A percentile compares a stretch with the other conserved stretches of the same genome.
Conservation (phyloP, 176 grass and related monocot species). For the Phoenix dactylifera region DNA sequence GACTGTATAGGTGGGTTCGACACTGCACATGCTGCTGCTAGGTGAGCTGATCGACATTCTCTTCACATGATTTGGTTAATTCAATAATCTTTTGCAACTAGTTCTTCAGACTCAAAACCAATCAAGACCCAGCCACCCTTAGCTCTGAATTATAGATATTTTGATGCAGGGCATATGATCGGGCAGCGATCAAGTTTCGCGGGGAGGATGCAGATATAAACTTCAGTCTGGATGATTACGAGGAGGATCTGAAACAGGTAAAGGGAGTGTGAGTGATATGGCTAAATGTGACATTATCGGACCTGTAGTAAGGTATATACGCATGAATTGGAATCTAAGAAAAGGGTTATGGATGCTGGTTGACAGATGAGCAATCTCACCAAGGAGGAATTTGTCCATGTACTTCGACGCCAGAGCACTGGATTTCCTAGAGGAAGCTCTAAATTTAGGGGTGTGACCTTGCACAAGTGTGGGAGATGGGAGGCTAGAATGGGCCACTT, state of each 20-base stretch:
- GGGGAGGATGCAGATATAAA: conserved; percentile 51
- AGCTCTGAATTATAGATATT: background rate
- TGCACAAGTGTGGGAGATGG: conserved; percentile 79
- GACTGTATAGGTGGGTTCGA: conserved; percentile 40
- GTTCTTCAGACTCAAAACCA: no score
- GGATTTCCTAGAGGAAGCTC: conserved; percentile 55
- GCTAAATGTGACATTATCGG: no score
- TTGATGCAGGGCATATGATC: conserved; percentile 45
- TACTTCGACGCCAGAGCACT: conserved; percentile 53
- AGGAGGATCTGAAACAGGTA: conserved; percentile 49
- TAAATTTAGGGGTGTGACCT: conserved; percentile 49
- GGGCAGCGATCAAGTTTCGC: conserved; percentile 57
- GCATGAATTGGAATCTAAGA: no score
- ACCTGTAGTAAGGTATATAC: no score
- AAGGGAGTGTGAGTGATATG: background rate
- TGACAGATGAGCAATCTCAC: conserved; percentile 50
- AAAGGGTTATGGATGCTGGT: background rate
- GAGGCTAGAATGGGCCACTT: conserved; percentile 58
- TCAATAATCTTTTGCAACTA: no score
- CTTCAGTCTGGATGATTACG: conserved; percentile 37
- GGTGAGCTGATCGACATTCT: conserved; percentile 4
- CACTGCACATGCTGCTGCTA: conserved; percentile 48
- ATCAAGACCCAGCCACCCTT: no score
- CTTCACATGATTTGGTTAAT: no score
- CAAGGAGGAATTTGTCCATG: conserved; percentile 69